Evolutionary conservation across 495 filamentous ascomycete genomes (phyloP).

Genomic region (Penicillium bovifimosum): DNA sequence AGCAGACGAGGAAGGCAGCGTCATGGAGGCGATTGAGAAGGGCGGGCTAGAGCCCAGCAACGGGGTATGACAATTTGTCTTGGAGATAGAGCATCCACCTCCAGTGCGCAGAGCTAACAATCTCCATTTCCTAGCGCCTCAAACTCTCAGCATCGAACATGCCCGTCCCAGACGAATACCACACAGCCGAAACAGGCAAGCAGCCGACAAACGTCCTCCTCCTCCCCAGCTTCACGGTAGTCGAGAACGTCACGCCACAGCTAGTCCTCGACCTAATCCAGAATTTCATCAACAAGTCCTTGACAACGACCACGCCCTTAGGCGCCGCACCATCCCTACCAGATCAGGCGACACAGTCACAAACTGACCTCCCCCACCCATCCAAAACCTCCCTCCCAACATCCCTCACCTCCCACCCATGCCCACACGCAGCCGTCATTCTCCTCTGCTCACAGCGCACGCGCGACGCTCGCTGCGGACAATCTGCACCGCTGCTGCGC

Average conservation of each 20-base stretch:
- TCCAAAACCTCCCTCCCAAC: conserved; percentile 32
- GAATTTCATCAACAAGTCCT: conserved; percentile 61
- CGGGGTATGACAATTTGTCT: conserved; percentile 58
- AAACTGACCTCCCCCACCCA: conserved; percentile 17
- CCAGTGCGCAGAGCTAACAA: conserved; percentile 6
- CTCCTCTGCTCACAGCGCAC: conserved; percentile 91
- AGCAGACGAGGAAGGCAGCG: conserved; percentile 81
- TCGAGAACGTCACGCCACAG: conserved; percentile 79
- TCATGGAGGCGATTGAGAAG: conserved; percentile 86
- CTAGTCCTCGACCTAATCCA: conserved; percentile 67
- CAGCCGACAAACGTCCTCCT: conserved; percentile 78
- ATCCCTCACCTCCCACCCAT: conserved; percentile 61
- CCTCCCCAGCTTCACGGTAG: conserved; percentile 78
- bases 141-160: conserved; percentile 96
- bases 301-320: conserved; percentile 73
- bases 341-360: conserved; percentile 2
- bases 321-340: conserved; percentile 7
- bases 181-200: conserved; percentile 49
- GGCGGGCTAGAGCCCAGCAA: conserved; percentile 59
- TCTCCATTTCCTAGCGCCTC: conserved; percentile 51
- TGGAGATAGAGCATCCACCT: not conserved
- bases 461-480: conserved; percentile 90
- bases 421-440: conserved; percentile 78
- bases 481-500: conserved; percentile 79
- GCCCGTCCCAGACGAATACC: conserved; percentile 60